Evolutionary conservation across 2,329 filamentous ascomycete genomes (phyloP).

Genomic region (Phialophora macrospora): DNA sequence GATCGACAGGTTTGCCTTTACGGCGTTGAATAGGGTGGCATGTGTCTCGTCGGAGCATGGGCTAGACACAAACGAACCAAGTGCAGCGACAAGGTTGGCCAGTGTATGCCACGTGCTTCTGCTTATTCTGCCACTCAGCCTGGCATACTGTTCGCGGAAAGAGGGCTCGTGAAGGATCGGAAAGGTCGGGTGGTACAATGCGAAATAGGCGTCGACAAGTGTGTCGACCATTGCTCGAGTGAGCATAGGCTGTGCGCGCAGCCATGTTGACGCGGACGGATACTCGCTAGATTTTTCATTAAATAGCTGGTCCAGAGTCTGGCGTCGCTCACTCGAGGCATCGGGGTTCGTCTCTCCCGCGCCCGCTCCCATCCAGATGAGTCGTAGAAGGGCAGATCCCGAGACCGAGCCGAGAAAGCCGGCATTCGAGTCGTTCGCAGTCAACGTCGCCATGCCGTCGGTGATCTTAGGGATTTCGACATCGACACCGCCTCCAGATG

Average conservation of each 20-base stretch:
- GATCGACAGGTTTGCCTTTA: constrained; percentile 46
- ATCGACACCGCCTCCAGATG: constrained; percentile 17
- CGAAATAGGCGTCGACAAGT: constrained; percentile 55
- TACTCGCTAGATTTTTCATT: constrained; percentile 18
- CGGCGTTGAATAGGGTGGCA: constrained; percentile 54
- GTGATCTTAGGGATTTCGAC: constrained; percentile 31
- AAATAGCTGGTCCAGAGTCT: constrained; percentile 26
- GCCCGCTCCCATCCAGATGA: constrained; percentile 29
- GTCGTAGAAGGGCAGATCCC: constrained; percentile 33
- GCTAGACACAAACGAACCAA: constrained; percentile 33
- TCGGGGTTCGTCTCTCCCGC: constrained; percentile 13
- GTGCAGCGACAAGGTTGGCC: constrained; percentile 30
- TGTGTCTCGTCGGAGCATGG: constrained; percentile 38
- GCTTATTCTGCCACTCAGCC: constrained; percentile 23
- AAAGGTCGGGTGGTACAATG: constrained; percentile 63
- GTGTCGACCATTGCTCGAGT: constrained; percentile 30
- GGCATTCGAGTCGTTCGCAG: constrained; percentile 33
- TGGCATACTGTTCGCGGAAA: constrained; percentile 51
- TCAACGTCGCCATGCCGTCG: constrained; percentile 35
- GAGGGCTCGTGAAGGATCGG: constrained; percentile 58
- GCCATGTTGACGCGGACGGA: constrained; percentile 16
- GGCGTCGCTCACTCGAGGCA: constrained; percentile 13
- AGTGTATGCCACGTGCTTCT: constrained; percentile 31
- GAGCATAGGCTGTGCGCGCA: constrained; percentile 29
- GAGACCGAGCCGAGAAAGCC: constrained; percentile 34